A percentile compares a stretch with the other conserved stretches of the same genome.
phyloP scores from a whole-genome alignment of 2,329 filamentous ascomycete genomes.

The Purpureocillium takamizusanense region DNA sequence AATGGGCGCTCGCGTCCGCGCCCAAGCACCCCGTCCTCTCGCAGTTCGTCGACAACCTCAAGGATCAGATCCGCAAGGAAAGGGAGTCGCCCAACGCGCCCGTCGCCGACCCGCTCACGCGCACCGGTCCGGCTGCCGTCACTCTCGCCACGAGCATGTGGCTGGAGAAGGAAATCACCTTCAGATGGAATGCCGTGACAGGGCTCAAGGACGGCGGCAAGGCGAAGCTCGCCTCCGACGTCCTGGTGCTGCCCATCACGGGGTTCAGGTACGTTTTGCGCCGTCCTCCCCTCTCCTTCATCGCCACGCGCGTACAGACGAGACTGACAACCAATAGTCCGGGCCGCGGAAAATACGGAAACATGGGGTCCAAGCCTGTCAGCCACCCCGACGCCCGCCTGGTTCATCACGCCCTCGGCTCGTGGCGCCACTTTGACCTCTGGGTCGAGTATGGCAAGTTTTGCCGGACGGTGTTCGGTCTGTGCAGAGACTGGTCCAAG shows the following conservation, averaged over 20 bases:
- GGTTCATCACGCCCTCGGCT: constrained; percentile 12
- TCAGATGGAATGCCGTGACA: constrained; percentile 14
- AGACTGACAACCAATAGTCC: constrained; percentile 4
- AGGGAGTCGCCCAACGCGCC: not conserved
- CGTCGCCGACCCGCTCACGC: constrained; percentile 10
- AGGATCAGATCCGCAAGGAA: constrained; percentile 3
- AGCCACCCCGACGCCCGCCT: constrained; percentile 11
- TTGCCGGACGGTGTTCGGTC: constrained; percentile 12
- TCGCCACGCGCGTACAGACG: too few relatives aligned
- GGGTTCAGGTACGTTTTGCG: constrained; percentile 15
- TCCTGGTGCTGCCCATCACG: constrained; percentile 13
- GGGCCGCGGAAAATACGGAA: constrained; percentile 13
- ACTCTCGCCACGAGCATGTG: constrained; percentile 11
- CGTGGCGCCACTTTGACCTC: constrained; percentile 11
- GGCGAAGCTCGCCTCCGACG: constrained; percentile 11
- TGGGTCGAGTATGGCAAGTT: constrained; percentile 15
- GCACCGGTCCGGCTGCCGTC: constrained; percentile 15
- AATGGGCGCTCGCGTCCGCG: constrained; percentile 15
- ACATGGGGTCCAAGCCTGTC: constrained; percentile 14
- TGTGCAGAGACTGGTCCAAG: constrained; percentile 13
- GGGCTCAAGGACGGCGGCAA: constrained; percentile 12
- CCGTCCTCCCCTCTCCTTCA: too few relatives aligned
- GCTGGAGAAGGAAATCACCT: constrained; percentile 9
- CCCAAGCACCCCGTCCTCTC: constrained; percentile 11
- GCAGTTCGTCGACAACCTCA: constrained; percentile 12